These are phyloP conservation scores for Citropsis articulata DNA, from an alignment of 345 rosid genomes.

Conservation along the genomic window DNA sequence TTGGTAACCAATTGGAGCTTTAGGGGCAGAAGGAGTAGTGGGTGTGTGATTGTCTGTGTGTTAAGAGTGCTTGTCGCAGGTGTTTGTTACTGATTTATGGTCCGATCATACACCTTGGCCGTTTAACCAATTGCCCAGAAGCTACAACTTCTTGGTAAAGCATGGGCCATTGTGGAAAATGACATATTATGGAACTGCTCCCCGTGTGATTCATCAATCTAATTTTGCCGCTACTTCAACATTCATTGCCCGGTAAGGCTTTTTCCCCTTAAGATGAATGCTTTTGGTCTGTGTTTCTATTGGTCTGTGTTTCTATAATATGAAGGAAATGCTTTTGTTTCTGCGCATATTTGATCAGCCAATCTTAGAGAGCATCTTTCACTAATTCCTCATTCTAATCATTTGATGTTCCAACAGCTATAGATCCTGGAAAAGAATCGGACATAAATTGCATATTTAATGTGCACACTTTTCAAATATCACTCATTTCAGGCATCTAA, in stretches of 20 bases:
- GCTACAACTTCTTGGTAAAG: conserved; percentile 94
- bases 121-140: conserved; percentile 92
- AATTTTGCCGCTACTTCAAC: conserved; percentile 97
- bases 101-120: conserved; percentile 99
- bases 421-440: background rate
- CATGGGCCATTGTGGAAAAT: conserved; percentile 90
- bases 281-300: background rate
- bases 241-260: conserved; percentile 86
- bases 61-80: conserved; percentile 65
- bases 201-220: conserved; percentile 85
- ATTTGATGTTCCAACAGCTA: background rate
- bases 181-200: conserved; percentile 89
- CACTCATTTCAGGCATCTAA: background rate
- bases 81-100: conserved; percentile 95
- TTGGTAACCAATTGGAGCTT: background rate
- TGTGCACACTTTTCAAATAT: background rate
- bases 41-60: conserved; percentile 12
- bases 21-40: background rate
- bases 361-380: background rate
- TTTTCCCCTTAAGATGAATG: conserved; percentile 3
- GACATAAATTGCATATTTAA: background rate
- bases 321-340: background rate
- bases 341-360: background rate
- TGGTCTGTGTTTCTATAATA: background rate
- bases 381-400: background rate